Conservation (phyloP, 1,284 basidiomycete species). For the Inonotus obliquus region DNA sequence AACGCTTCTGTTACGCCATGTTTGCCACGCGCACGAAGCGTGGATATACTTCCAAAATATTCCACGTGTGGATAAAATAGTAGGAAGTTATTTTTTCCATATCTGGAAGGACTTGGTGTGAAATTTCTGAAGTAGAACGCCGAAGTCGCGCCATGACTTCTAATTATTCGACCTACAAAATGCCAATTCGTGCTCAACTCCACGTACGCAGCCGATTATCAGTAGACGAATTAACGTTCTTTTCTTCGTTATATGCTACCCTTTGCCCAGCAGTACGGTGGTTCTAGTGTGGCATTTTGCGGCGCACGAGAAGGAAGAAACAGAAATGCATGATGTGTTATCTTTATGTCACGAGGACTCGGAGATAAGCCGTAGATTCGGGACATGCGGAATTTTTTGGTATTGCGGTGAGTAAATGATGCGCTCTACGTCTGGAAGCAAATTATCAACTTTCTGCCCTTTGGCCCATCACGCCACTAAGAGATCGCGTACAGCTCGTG, state of each 20-base stretch:
- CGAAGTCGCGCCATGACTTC: background rate
- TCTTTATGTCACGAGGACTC: slow-evolving; percentile 2
- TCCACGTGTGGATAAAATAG: background rate
- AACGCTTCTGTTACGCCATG: background rate
- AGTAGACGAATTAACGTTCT: background rate
- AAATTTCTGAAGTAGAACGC: background rate
- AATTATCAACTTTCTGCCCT: background rate
- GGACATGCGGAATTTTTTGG: background rate
- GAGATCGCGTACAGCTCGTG: background rate
- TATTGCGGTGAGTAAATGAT: background rate
- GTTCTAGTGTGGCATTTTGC: background rate
- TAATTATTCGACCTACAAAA: background rate
- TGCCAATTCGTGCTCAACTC: background rate
- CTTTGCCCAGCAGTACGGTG: background rate
- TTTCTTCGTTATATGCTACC: background rate
- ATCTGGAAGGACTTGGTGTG: background rate
- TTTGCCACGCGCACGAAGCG: background rate
- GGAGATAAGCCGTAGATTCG: background rate
- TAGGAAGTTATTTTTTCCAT: background rate
- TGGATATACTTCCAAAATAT: background rate
- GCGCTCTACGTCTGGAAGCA: background rate
- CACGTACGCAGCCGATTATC: background rate
- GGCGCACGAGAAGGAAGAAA: background rate
- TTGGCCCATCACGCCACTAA: background rate
- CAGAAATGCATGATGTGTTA: background rate